Evolutionary conservation across 2,329 filamentous ascomycete genomes (phyloP), one percentile per base, ranked within the genome.

Genomic region (Zymoseptoria tritici): DNA sequence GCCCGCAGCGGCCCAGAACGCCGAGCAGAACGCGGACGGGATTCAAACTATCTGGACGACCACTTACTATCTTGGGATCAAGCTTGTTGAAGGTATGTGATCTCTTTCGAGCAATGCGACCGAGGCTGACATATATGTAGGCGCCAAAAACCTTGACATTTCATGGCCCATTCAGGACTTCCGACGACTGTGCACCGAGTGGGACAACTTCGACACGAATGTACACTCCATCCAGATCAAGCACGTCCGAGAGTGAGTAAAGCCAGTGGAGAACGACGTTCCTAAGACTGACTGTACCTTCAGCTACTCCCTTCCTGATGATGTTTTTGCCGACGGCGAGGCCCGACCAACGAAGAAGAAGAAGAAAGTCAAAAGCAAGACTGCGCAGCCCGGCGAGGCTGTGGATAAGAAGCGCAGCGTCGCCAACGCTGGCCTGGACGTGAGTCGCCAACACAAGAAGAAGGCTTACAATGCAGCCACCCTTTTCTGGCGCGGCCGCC

Each of bases 61-160:
- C 22, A 97, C 92, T 1, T 93, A 92, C 74, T 99, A 97, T 72
- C 91, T 99, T 70, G 94, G 94, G 42, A 81, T 97, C 54, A 88
- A 93, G 68, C 77, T 97, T 58, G 81, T 82, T 46, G 65, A 65
- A 58, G 67, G 68, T 69, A 21, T 22, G 60, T 46, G 3, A 3
- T 24, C 8, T 50, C 58, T 49, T 36, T 55, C 21, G 11, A 36
- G n/a, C 9, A 24, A 19, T 4, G 21, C 11, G 36, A 26, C 9
- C 31, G 29, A 22, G n/a, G 24, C 57, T 62, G 61, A 62, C 58
- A 60, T 21, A 9, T 9, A 5, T 21, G 7, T 73, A 85, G 86
- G 83, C 59, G 83, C 84, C 61, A 90, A 86, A 77, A 83, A 84
- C 52, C 82, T 92, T 55, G 89, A 93, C 73, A 83, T 93, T 22